A percentile compares a stretch with the other conserved stretches of the same genome.
Conservation (phyloP, 176 grass and related monocot species). For the Carex kokanica region DNA sequence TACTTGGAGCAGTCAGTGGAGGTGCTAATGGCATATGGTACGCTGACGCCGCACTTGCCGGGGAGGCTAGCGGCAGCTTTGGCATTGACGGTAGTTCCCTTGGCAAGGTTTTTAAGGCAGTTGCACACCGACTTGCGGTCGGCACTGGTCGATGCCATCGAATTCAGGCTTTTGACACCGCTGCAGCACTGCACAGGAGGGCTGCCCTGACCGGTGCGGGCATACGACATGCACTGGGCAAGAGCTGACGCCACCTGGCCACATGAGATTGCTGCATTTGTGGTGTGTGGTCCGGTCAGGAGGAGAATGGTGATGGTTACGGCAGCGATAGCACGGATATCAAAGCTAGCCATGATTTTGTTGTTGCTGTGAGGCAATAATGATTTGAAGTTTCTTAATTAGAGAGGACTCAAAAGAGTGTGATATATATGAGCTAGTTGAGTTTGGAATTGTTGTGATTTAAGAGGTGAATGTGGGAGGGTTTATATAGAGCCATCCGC, state of each 20-base stretch:
- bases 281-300: background rate
- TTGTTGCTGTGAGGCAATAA: background rate
- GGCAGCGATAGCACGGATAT: background rate
- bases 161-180: background rate
- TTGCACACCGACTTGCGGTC: conserved; percentile 28
- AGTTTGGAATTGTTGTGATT: background rate
- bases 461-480: background rate
- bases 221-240: conserved; percentile 18
- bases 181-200: conserved; percentile 1
- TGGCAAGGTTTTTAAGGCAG: conserved; percentile 38
- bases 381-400: too few relatives aligned
- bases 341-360: conserved; percentile 12
- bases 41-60: conserved; percentile 38
- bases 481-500: background rate
- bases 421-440: too few relatives aligned
- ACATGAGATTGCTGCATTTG: conserved; percentile 3
- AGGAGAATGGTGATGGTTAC: conserved; percentile 1
- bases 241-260: background rate
- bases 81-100: background rate
- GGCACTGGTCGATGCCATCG: background rate
- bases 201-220: background rate
- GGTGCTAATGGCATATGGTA: conserved; percentile 42
- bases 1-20: conserved; percentile 43
- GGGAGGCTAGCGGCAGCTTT: conserved; percentile 33
- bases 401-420: too few relatives aligned